phyloP scores from a whole-genome alignment of 2,329 filamentous ascomycete species.

The Penicillium sp. region DNA sequence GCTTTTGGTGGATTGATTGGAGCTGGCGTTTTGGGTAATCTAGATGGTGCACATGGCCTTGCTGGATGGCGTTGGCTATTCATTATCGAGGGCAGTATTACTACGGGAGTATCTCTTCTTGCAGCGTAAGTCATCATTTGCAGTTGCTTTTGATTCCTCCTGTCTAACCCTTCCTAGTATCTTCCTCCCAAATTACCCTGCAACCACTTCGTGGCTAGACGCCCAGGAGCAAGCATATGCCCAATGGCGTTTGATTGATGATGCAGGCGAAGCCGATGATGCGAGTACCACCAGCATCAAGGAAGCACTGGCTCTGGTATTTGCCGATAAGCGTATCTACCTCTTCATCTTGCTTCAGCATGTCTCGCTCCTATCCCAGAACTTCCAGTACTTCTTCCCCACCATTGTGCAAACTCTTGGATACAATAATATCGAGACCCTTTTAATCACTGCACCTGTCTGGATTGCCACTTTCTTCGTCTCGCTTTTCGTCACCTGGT shows the following conservation, averaged over 20 bases:
- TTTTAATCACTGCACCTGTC: slow-evolving; percentile 50
- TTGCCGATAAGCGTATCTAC: slow-evolving; percentile 34
- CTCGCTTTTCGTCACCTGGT: slow-evolving; percentile 56
- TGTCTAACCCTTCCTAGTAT: slow-evolving; percentile 17
- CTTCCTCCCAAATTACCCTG: slow-evolving; percentile 52
- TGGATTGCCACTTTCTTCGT: slow-evolving; percentile 58
- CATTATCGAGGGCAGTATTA: slow-evolving; percentile 54
- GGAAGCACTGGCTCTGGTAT: slow-evolving; percentile 45
- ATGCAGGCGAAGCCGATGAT: slow-evolving; percentile 48
- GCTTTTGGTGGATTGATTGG: slow-evolving; percentile 54
- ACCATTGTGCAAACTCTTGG: slow-evolving; percentile 62
- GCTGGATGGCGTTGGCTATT: slow-evolving; percentile 57
- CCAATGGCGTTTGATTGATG: slow-evolving; percentile 52
- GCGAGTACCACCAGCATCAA: slow-evolving; percentile 43
- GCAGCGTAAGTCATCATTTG: slow-evolving; percentile 31
- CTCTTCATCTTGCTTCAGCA: slow-evolving; percentile 50
- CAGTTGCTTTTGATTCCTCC: slow-evolving; percentile 11
- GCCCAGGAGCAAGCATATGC: slow-evolving; percentile 55
- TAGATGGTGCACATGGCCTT: slow-evolving; percentile 33
- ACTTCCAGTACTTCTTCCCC: slow-evolving; percentile 66
- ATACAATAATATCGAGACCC: slow-evolving; percentile 50
- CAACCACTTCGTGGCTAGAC: slow-evolving; percentile 54
- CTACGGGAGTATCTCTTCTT: slow-evolving; percentile 37
- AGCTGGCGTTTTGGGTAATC: slow-evolving; percentile 47
- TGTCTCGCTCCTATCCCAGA: slow-evolving; percentile 51